A percentile compares a stretch with the other conserved stretches of the same genome.
Conservation (phyloP, 116 monocot genomes). For the Zostera marina region DNA sequence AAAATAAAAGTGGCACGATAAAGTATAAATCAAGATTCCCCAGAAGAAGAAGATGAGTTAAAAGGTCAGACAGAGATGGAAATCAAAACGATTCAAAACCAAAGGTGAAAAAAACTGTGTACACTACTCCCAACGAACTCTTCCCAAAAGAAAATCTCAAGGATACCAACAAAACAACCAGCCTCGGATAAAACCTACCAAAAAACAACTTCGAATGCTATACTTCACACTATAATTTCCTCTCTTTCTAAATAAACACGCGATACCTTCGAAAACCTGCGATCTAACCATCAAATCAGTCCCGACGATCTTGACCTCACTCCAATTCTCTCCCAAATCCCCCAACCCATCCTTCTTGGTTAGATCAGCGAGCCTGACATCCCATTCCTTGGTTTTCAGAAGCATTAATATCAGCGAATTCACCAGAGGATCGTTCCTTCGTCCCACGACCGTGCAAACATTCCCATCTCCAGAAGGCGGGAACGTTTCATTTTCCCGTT, state of each 20-base stretch:
- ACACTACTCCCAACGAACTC: no score
- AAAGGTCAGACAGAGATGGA: no score
- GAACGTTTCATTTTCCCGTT: not conserved
- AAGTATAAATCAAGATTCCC: no score
- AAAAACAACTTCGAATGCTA: no score
- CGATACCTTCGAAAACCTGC: conserved; percentile 11
- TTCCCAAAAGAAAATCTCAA: no score
- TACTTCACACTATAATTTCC: no score
- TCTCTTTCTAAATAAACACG: not conserved
- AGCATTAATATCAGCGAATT: conserved; percentile 41
- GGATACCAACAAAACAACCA: no score
- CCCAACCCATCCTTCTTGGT: not conserved
- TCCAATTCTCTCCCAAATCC: not conserved
- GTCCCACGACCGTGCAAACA: conserved; percentile 33
- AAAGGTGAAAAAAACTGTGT: no score
- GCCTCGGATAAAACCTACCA: no score
- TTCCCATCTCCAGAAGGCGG: not conserved
- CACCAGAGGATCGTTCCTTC: conserved; percentile 36
- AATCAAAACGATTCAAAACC: no score
- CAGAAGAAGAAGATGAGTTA: no score
- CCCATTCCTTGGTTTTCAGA: conserved; percentile 18
- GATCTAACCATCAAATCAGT: conserved; percentile 22
- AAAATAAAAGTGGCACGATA: no score
- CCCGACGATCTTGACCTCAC: conserved; percentile 8
- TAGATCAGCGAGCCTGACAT: conserved; percentile 42